Evolutionary conservation across 2,329 filamentous ascomycete species (phyloP).

Genomic region (Xylariomycetidae sp.): DNA sequence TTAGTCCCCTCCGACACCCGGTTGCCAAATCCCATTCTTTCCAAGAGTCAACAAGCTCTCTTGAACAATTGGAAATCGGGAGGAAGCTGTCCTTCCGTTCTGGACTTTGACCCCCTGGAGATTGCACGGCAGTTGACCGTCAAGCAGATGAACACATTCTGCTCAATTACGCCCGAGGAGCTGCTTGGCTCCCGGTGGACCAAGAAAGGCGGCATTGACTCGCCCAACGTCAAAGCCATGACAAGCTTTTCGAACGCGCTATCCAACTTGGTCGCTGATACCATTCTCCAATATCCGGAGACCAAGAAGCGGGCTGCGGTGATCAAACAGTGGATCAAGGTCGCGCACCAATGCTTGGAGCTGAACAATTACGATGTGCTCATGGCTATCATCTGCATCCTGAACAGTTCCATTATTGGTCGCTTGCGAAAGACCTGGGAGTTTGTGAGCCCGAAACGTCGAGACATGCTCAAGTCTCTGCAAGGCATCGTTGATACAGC

Average conservation of each 20-base stretch:
- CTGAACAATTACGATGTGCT: slow-evolving; percentile 94
- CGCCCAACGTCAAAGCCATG: slow-evolving; percentile 91
- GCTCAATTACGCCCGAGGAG: slow-evolving; percentile 86
- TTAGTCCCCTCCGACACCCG: slow-evolving; percentile 69
- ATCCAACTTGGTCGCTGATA: slow-evolving; percentile 88
- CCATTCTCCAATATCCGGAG: slow-evolving; percentile 82
- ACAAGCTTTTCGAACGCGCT: slow-evolving; percentile 87
- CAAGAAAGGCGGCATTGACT: slow-evolving; percentile 74
- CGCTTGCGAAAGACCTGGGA: slow-evolving; percentile 93
- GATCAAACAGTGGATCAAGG: slow-evolving; percentile 98
- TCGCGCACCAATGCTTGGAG: slow-evolving; percentile 79
- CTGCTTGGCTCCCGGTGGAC: slow-evolving; percentile 90
- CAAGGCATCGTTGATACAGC: slow-evolving; percentile 84
- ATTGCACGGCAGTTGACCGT: slow-evolving; percentile 88
- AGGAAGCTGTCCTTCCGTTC: slow-evolving; percentile 64
- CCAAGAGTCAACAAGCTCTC: slow-evolving; percentile 69
- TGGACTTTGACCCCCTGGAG: slow-evolving; percentile 90
- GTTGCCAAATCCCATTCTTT: slow-evolving; percentile 64
- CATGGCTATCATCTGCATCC: slow-evolving; percentile 93
- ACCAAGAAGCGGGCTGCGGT: slow-evolving; percentile 84
- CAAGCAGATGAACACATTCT: slow-evolving; percentile 88
- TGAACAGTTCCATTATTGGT: slow-evolving; percentile 87
- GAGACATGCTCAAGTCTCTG: slow-evolving; percentile 70
- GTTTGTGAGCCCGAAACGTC: slow-evolving; percentile 75
- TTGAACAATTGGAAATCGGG: slow-evolving; percentile 73